Evolutionary conservation across 106 monocot species (phyloP).

Genomic region (Allium cepa): DNA sequence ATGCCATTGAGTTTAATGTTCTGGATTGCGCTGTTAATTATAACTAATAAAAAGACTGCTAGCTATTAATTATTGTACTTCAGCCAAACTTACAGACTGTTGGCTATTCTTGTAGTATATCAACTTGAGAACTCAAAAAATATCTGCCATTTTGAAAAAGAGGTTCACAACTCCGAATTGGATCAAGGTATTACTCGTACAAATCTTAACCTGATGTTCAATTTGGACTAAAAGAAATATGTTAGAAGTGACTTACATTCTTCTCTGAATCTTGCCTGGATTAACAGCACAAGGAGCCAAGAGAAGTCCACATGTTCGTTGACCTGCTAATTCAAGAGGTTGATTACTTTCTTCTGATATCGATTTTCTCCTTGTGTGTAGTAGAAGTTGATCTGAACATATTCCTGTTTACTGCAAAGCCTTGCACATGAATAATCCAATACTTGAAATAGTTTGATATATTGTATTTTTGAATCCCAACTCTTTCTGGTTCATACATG

Average conservation of each 20-base stretch:
- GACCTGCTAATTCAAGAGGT: slow-evolving; percentile 96
- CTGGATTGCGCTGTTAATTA: too few relatives aligned
- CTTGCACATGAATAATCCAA: too few relatives aligned
- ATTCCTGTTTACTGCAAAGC: too few relatives aligned
- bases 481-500: not conserved
- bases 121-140: slow-evolving; percentile 81
- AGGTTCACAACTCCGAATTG: slow-evolving; percentile 92
- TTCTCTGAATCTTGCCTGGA: slow-evolving; percentile 10
- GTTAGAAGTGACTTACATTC: too few relatives aligned
- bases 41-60: too few relatives aligned
- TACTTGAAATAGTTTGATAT: too few relatives aligned
- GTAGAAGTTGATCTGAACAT: too few relatives aligned
- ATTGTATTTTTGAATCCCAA: too few relatives aligned
- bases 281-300: slow-evolving; percentile 93
- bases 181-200: slow-evolving; percentile 59
- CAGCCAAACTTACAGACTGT: not conserved
- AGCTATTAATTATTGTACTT: not conserved
- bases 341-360: not conserved
- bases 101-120: slow-evolving; percentile 59
- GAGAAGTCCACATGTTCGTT: slow-evolving; percentile 99
- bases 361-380: too few relatives aligned
- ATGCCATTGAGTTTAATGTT: too few relatives aligned
- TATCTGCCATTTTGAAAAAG: slow-evolving; percentile 74
- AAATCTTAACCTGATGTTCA: not conserved
- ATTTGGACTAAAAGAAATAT: not conserved